Evolutionary conservation across 108 stramenopile species (phyloP), one percentile per base, ranked within the genome.

Genomic region (Cyclotella kingstonii): DNA sequence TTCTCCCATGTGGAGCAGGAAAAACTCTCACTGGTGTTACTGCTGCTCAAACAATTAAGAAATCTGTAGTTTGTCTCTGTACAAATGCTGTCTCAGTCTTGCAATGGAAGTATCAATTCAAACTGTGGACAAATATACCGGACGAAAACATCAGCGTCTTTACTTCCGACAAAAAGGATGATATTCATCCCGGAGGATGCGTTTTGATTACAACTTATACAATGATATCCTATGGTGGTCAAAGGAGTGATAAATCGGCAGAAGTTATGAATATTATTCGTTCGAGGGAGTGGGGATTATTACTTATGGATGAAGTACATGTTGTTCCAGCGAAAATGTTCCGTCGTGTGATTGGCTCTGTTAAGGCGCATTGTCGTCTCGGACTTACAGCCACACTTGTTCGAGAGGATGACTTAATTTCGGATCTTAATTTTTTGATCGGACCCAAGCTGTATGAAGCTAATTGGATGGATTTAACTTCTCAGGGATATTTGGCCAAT

Each of bases 401-500:
- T 3, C 87, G 99, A 23, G 99, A 99, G 70, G 99, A 99, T 78
- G 95, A 96, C 72, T 64, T 93, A 19, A 98, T 98, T 78, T 83
- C 87, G 22, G 97, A 98, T 78, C 79, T 99, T 15, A 97, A 97
- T 66, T 97, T 97, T 80, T 73, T 94, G 59, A 98, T 99, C 54
- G 99, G 98, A 6, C 99, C 99, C n/a, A 99, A 99, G 75, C 84
- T 99, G 14, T 99, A 99, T 82, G 99, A 99, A 66, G 99, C 99
- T n/a, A 99, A 99, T 66, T 99, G 99, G 99, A 97, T 99, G 95
- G 99, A 99, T 68, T 77, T 99, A 9, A 99, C 99, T 26, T 81
- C 93, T 15, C 88, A 81, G 17, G 98, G 98, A 3, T 98, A 96
- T 68, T 73, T 99, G 17, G 97, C 97, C 21, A 96, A 98, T 70